Evolutionary conservation across 345 rosid species (phyloP), one percentile per base, ranked within the genome.

Genomic region (Hibiscus trionum): DNA sequence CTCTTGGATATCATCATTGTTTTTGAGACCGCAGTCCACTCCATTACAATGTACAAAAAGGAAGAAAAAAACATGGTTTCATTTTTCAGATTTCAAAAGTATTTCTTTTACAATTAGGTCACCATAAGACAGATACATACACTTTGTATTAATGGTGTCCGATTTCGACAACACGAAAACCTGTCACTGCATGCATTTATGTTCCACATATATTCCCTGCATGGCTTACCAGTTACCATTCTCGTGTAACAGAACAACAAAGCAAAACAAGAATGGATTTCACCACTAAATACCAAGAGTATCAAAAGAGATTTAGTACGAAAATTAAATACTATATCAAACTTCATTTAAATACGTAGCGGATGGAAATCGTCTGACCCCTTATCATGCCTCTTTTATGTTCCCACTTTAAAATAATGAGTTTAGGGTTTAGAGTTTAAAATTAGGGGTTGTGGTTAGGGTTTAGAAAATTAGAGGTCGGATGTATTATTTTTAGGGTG

Each of bases 171-270:
- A 73, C n/a, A 67, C 9, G 42, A 58, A 49, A 78, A 73, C 73
- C 74, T 80, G 78, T 83, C 77, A 79, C 60, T 56, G 11, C 70
- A 46, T 74, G 79, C 77, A 77, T 79, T 83, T 72, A 5, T 78
- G 72, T 71, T 66, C 79, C 75, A 75, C 75, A 80, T 66, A 75
- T 78, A 84, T 84, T 77, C 85, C 71, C 78, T 79, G 81, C 78
- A 79, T 63, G 72, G 61, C 35, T 72, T 74, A 61, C 67, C 75
- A 53, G 46, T 63, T 74, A 61, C 67, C 73, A 53, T 35, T 63
- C 73, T 76, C 61, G 75, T 66, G 62, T 62, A 69, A 73, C 44
- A 61, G 15, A 64, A 67, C 71, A 39, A 53, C 65, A 33, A 60
- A n/a, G 29, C 74, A 69, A 78, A 62, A 68, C 73, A 72, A 81